These are phyloP conservation scores for Imleria badia DNA, from an alignment of 768 basidiomycete genomes.

Conservation along the genomic window DNA sequence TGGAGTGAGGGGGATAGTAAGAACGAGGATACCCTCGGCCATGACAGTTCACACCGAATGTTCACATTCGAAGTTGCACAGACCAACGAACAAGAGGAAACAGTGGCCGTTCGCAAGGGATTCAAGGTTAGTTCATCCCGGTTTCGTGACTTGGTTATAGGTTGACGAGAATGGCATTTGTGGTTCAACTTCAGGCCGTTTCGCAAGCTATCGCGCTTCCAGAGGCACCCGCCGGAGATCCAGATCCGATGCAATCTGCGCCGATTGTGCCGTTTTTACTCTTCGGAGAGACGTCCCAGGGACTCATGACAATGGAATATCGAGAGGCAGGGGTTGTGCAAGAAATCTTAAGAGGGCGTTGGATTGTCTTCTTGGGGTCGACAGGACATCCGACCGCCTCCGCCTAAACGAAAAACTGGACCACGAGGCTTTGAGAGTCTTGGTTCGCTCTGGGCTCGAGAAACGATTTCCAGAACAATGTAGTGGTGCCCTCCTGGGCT, in stretches of 20 bases:
- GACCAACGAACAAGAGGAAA: constrained; percentile 56
- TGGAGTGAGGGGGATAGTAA: too few species aligned
- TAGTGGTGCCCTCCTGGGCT: too few species aligned
- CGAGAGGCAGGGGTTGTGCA: constrained; percentile 4
- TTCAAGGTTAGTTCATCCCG: constrained; percentile 39
- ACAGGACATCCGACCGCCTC: constrained; percentile 25
- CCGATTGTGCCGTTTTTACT: constrained; percentile 32
- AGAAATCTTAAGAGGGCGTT: background rate
- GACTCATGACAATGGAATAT: constrained; percentile 37
- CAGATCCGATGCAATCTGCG: background rate
- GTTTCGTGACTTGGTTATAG: background rate
- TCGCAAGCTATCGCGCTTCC: constrained; percentile 14
- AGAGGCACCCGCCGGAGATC: constrained; percentile 4
- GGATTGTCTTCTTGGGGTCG: background rate
- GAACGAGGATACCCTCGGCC: constrained; percentile 34
- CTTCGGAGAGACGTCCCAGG: constrained; percentile 41
- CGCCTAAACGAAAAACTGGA: constrained; percentile 23
- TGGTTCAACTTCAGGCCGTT: background rate
- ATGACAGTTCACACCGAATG: constrained; percentile 46
- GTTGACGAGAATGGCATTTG: background rate
- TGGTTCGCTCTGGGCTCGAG: too few species aligned
- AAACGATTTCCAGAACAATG: too few species aligned
- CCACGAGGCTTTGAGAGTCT: constrained; percentile 25
- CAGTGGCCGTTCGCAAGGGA: constrained; percentile 41
- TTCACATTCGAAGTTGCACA: constrained; percentile 55